A percentile compares a stretch with the other conserved stretches of the same genome.
phyloP scores from a whole-genome alignment of 2,329 filamentous ascomycete genomes.

The Scedosporium apiospermum region DNA sequence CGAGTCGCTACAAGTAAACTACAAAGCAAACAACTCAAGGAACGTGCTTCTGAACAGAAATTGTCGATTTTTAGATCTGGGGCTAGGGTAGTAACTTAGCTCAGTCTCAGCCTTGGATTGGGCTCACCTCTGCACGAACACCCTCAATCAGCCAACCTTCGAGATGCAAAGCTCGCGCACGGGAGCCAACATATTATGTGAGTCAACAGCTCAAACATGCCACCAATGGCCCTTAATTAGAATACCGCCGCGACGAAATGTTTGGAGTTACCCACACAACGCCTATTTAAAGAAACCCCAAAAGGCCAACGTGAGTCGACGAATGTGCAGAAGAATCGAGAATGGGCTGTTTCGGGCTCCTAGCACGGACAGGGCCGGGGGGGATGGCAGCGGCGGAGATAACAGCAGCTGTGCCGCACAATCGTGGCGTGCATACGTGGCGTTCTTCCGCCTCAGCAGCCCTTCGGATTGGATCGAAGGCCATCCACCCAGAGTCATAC shows the following conservation, averaged over 20 bases:
- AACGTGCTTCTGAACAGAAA: neutral
- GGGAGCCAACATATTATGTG: no score
- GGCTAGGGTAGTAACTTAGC: neutral
- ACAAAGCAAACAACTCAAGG: neutral
- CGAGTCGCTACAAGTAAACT: neutral
- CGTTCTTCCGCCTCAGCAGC: neutral
- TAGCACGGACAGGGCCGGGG: neutral
- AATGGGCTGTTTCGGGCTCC: neutral
- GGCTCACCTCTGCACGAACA: neutral
- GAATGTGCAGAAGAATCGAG: neutral
- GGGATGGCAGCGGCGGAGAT: neutral
- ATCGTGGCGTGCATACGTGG: neutral
- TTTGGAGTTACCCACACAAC: neutral
- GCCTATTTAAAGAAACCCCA: neutral
- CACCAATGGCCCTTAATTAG: neutral
- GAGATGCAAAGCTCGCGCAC: no score
- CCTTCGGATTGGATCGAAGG: neutral
- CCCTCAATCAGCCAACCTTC: neutral
- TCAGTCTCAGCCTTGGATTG: neutral
- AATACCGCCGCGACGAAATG: neutral
- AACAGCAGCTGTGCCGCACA: neutral
- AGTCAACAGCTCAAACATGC: neutral
- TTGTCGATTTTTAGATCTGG: neutral
- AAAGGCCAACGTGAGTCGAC: neutral
- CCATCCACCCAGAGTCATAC: neutral